Evolutionary conservation across 2,329 filamentous ascomycete species (phyloP).

Genomic region (Botrytis porri): DNA sequence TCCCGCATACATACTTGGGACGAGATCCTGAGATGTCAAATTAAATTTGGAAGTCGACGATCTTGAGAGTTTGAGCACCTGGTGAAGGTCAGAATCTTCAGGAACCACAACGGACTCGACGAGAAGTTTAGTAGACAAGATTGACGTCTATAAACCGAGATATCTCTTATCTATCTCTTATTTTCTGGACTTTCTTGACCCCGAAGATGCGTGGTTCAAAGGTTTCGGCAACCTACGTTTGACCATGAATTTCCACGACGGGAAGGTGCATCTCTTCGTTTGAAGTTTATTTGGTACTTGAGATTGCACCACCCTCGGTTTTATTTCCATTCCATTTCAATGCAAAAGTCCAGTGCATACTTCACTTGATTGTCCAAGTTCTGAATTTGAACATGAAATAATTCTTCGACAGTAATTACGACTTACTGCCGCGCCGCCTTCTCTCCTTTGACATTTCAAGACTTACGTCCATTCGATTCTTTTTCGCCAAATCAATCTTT

Average conservation of each 20-base stretch:
- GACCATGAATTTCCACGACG: not conserved
- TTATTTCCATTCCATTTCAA: not conserved
- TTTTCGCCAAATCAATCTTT: not conserved
- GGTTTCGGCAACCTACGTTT: too few species aligned
- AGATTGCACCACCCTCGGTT: not conserved
- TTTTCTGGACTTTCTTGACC: too few species aligned
- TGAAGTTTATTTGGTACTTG: not conserved
- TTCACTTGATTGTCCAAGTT: not conserved
- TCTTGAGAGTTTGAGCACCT: not conserved
- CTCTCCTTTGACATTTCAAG: too few species aligned
- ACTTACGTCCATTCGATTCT: not conserved
- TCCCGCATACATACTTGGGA: not conserved
- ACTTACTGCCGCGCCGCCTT: not conserved
- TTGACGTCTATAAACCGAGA: not conserved
- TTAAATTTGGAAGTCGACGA: not conserved
- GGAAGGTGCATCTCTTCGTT: conserved; percentile 11
- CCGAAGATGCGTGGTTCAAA: not conserved
- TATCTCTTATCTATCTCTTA: too few species aligned
- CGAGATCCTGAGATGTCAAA: not conserved
- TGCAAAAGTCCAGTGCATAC: too few species aligned
- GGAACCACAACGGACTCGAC: not conserved
- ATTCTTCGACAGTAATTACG: not conserved
- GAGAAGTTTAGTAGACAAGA: not conserved
- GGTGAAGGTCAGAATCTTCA: too few species aligned
- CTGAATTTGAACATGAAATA: not conserved